Percentiles rank a stretch among this genome's conserved stretches.
Evolutionary conservation across 164 flowering plant species (phyloP).

Genomic region (Magnolia sinica): DNA sequence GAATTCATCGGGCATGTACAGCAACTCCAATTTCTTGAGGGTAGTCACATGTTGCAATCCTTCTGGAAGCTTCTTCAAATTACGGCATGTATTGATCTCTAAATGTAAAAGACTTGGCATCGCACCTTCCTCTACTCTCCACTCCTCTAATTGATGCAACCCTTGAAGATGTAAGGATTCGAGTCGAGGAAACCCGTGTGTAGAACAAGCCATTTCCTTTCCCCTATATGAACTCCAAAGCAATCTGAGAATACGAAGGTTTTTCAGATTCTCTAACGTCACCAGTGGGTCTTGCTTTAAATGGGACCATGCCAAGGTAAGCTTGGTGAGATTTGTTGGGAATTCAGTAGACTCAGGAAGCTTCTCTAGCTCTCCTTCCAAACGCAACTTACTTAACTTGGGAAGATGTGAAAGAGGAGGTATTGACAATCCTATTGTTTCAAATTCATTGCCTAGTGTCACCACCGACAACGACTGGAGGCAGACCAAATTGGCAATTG

Average conservation of each 20-base stretch:
- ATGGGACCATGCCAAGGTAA: not conserved
- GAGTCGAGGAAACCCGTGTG: not conserved
- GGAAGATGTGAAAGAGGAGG: not conserved
- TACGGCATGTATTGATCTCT: not conserved
- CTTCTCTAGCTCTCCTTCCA: not conserved
- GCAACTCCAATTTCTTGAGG: not conserved
- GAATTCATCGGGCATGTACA: not conserved
- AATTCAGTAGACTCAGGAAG: not conserved
- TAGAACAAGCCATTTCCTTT: not conserved
- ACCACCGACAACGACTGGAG: not conserved
- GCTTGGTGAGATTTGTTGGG: not conserved
- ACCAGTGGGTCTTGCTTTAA: not conserved
- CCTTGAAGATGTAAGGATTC: not conserved
- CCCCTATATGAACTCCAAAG: not conserved
- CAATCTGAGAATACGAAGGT: not conserved
- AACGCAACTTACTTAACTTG: not conserved
- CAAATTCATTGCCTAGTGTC: not conserved
- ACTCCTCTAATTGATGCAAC: not conserved
- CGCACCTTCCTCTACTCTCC: slow-evolving; percentile 15
- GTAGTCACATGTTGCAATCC: not conserved
- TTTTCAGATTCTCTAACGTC: not conserved
- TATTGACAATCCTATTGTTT: too few relatives aligned
- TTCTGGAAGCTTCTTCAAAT: not conserved
- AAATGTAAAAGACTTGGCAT: not conserved
- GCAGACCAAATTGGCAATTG: not conserved